Evolutionary conservation across 371 early-diverging fungal genomes (phyloP).

Genomic region (Rhizomucor pusillus): DNA sequence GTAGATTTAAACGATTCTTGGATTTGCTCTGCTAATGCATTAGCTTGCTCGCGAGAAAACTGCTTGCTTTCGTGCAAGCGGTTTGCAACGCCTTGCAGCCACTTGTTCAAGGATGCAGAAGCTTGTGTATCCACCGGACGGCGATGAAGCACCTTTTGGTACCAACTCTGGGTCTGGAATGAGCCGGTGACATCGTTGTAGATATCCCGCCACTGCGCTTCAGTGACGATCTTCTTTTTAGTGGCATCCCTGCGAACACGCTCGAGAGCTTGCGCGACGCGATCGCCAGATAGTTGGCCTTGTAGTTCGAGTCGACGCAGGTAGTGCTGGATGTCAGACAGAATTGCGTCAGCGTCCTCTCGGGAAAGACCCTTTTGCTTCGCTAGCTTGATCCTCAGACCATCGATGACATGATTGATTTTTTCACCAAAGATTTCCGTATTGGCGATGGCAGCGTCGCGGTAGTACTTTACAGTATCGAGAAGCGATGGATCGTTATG

Average conservation of each 20-base stretch:
- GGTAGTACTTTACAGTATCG: constrained; percentile 34
- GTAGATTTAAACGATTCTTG: constrained; percentile 24
- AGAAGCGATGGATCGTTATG: constrained; percentile 17
- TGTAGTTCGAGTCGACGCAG: constrained; percentile 38
- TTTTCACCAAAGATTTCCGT: constrained; percentile 28
- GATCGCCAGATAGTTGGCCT: constrained; percentile 38
- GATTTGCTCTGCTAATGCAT: constrained; percentile 18
- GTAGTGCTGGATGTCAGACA: constrained; percentile 25
- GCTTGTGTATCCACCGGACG: constrained; percentile 14
- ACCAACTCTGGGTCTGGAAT: constrained; percentile 30
- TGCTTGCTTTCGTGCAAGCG: constrained; percentile 26
- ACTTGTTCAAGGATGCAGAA: constrained; percentile 23
- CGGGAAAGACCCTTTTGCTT: constrained; percentile 26
- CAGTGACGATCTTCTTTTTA: constrained; percentile 36
- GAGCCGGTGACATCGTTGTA: constrained; percentile 26
- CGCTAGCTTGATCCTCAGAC: constrained; percentile 30
- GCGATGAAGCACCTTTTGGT: constrained; percentile 27
- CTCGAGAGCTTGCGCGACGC: constrained; percentile 31
- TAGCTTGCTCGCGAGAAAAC: constrained; percentile 32
- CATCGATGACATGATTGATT: constrained; percentile 28
- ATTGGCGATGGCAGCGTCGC: constrained; percentile 29
- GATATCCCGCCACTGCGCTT: constrained; percentile 37
- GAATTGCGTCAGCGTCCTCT: constrained; percentile 18
- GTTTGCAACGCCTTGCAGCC: constrained; percentile 24
- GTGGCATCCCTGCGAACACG: constrained; percentile 20